Percentiles rank a stretch among this genome's conserved stretches.
Conservation (phyloP, 176 grass and related monocot genomes). For the Hordeum vulgare region MorexV3_pseudomolecules_assembly NC_058522.1:301063105-301063604, state of each 20-base stretch:
- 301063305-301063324: conserved; percentile 89
- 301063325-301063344: conserved; percentile 92
- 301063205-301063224: conserved; percentile 68
- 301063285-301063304: conserved; percentile 92
- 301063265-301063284: conserved; percentile 93
- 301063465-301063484: conserved; percentile 93
- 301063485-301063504: conserved; percentile 60
- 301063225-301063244: conserved; percentile 91
- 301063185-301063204: conserved; percentile 79
- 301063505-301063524: conserved; percentile 67
- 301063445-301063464: conserved; percentile 91
- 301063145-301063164: conserved; percentile 86
- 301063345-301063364: conserved; percentile 96
- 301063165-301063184: conserved; percentile 97
- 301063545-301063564: conserved; percentile 42
- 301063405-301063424: conserved; percentile 90
- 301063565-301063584: conserved; percentile 64
- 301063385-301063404: conserved; percentile 74
- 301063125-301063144: conserved; percentile 80
- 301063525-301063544: conserved; percentile 38
- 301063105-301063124: conserved; percentile 84
- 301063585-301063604: conserved; percentile 59
- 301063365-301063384: conserved; percentile 85
- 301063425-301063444: conserved; percentile 85
- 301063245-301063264: conserved; percentile 96